Conservation (phyloP, 1,139 yeast species). For the Yamadazyma songkhlaensis region DNA sequence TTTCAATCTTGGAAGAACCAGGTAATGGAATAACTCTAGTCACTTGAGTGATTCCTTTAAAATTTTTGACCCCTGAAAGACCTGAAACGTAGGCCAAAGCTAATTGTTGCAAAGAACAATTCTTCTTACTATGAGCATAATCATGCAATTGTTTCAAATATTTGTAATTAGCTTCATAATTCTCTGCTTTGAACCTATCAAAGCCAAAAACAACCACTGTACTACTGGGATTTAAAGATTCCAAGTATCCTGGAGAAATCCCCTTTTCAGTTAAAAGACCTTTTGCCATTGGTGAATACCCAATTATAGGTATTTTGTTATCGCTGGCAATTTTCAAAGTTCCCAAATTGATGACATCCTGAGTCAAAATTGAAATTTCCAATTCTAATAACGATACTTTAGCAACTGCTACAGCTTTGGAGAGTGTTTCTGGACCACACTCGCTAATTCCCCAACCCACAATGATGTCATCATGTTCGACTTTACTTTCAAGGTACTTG, state of each 20-base stretch:
- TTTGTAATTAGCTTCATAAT: slow-evolving; percentile 46
- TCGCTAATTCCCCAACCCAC: slow-evolving; percentile 73
- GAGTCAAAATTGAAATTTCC: slow-evolving; percentile 66
- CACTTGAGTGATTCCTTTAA: slow-evolving; percentile 33
- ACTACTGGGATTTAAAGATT: slow-evolving; percentile 4
- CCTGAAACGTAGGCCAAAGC: slow-evolving; percentile 70
- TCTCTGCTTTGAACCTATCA: slow-evolving; percentile 48
- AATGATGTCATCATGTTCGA: slow-evolving; percentile 55
- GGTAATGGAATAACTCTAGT: slow-evolving; percentile 75
- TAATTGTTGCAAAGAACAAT: slow-evolving; percentile 57
- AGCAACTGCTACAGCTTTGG: slow-evolving; percentile 44
- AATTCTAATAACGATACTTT: slow-evolving; percentile 70
- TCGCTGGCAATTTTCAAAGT: slow-evolving; percentile 50
- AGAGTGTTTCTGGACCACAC: slow-evolving; percentile 57
- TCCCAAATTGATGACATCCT: slow-evolving; percentile 59
- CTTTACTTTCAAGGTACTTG: slow-evolving; percentile 44
- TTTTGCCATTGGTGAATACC: slow-evolving; percentile 81
- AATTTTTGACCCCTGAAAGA: slow-evolving; percentile 26
- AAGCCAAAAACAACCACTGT: slow-evolving; percentile 27
- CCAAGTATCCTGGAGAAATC: slow-evolving; percentile 32
- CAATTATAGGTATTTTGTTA: slow-evolving; percentile 57
- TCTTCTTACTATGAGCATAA: slow-evolving; percentile 43
- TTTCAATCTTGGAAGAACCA: slow-evolving; percentile 56
- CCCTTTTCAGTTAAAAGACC: slow-evolving; percentile 67
- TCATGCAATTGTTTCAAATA: slow-evolving; percentile 46